Evolutionary conservation across 768 basidiomycete genomes (phyloP), one percentile per base, ranked within the genome.

Genomic region (Trametes elegans): DNA sequence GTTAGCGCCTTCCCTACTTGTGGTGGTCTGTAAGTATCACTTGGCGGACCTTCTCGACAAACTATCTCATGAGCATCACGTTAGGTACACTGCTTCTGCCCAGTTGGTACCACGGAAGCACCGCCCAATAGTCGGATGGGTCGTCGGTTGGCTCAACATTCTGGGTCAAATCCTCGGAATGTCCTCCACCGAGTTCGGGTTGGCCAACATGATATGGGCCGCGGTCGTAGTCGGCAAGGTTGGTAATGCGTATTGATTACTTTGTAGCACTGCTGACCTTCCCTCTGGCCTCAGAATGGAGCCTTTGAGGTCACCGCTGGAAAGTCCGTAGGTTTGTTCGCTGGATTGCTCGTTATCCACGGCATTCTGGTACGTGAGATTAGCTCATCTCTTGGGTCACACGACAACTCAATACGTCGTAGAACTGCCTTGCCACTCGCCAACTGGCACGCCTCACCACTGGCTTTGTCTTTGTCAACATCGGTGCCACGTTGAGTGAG

Each of bases 151-250:
- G 88, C 76, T 93, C 39, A 93, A 93, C 66, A 83, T 90, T 36
- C 79, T 90, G 14, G 88, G 85, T 80, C 90, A 93, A 70, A 82
- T 91, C 52, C 90, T 91, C 11, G 92, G 92, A 26, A 76, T 93
- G 44, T 87, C 91, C 7, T 92, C 88, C 2, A 93, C 90, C 0
- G 90, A 93, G 68, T 93, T 90, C 64, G 90, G 90, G 24, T 76
- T 90, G 19, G 77, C 86, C 19, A 80, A 78, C 65, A 90, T 89
- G 88, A 87, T 90, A 35, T 80, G 86, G 75, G 83, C 84, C n/a
- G 90, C 90, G 3, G 85, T 85, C 29, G 78, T 76, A 18, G 69
- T 88, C 42, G 82, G 79, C 50, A 81, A 75, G 65, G 83, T 60
- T 29, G 8, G 44, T 34, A 74, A 50, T 32, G 65, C 47, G 5